Base-by-base conservation (phyloP, 768 basidiomycete species). In the Naganishia antarctica region DNA sequence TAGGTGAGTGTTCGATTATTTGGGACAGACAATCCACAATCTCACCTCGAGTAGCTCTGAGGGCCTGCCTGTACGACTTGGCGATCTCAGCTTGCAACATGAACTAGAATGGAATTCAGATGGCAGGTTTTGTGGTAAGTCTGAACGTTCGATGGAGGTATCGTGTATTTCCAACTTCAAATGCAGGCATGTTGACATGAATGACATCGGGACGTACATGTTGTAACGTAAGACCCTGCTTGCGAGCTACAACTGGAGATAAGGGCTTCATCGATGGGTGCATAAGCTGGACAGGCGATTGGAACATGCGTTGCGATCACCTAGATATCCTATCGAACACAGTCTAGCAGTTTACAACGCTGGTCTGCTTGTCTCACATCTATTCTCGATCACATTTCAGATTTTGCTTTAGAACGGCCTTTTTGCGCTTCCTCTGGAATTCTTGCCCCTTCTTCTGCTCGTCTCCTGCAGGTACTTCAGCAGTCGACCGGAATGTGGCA, bases 31-130 rank as follows among this genome's bases (percentile, higher is more conserved):
- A 15, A 15, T 15, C 15, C 34, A 43, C 25, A 3, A 1, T 70
- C 75, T 66, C 44, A 77, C 76, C 74, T 51, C 73, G 37, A 0
- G 74, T 77, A 9, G 74, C 68, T 50, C 76, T 53, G 2, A 77
- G 71, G 0, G 76, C 74, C 11, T 65, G 61, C 25, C 76, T 60
- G 61, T 77, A 77, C 4, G 76, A 71, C 26, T 74, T 71, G 6
- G 73, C 25, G 43, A 75, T 61, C 32, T 68, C 65, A 6, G 73
- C 67, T 53, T 72, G 72, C 15, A 77, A 48, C 31, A 77, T 61
- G 65, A 77, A 77, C 75, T 77, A 46, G n/a, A 8, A 58, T 11
- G 5, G 15, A 37, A 37, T 37, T 15, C 15, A 15, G 34, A 37
- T n/a, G n/a, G 34, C 15, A n/a, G 6, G 31, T 11, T 0, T 51